Percentiles rank a stretch among this genome's conserved stretches.
Conservation (phyloP, 225 moss, liverwort and hornwort genomes). For the Ulota crispa region DNA sequence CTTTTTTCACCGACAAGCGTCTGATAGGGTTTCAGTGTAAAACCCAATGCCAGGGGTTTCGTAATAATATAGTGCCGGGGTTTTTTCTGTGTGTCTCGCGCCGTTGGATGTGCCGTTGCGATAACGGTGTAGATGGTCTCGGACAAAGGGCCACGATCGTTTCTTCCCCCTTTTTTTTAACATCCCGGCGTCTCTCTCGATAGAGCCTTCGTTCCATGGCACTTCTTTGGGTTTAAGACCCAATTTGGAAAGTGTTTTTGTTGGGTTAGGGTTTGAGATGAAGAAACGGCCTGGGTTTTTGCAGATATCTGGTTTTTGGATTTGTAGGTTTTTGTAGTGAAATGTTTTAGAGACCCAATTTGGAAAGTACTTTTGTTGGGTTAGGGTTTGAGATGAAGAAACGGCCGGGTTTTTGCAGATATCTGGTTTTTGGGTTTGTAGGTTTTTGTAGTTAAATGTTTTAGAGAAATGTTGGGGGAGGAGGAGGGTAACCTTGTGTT, state of each 20-base stretch:
- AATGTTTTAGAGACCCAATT: not conserved
- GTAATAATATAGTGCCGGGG: not conserved
- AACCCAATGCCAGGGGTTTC: not conserved
- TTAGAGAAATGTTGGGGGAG: conserved; percentile 10
- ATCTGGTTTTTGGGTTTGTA: not conserved
- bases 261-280: no score
- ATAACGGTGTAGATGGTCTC: conserved; percentile 29
- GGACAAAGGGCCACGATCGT: conserved; percentile 6
- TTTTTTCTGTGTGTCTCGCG: conserved; percentile 3
- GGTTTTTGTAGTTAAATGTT: not conserved
- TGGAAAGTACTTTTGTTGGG: not conserved
- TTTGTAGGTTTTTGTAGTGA: not conserved
- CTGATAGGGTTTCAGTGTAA: conserved; percentile 12
- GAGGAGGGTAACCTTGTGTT: not conserved
- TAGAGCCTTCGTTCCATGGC: no score
- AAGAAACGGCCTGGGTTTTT: not conserved
- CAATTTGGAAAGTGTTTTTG: no score
- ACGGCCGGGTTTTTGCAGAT: not conserved
- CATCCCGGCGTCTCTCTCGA: no score
- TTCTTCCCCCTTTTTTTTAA: not conserved
- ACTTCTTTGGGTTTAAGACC: no score
- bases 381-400: conserved; percentile 2
- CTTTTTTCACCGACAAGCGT: not conserved
- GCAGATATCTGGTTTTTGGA: not conserved
- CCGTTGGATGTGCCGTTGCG: conserved; percentile 31